Evolutionary conservation across 768 basidiomycete genomes (phyloP).

Genomic region (Lactarius indigo): DNA sequence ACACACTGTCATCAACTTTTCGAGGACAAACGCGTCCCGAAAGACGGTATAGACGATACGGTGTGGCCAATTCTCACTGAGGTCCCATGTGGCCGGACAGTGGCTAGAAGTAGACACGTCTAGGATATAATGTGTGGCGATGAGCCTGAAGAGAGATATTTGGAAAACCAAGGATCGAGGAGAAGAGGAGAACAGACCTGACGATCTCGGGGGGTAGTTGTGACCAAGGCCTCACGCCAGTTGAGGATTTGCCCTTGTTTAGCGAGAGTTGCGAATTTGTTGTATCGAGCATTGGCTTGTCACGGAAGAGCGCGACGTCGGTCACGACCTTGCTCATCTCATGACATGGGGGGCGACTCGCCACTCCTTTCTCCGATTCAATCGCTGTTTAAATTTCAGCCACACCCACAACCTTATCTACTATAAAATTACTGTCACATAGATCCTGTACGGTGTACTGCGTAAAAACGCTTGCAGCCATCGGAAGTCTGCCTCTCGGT

Average conservation of each 20-base stretch:
- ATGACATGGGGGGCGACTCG: background rate
- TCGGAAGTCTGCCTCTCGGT: constrained; percentile 24
- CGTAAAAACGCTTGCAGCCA: constrained; percentile 24
- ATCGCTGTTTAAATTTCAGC: constrained; percentile 24
- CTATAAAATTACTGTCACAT: constrained; percentile 6
- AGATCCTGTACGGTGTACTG: constrained; percentile 12
- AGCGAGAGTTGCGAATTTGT: constrained; percentile 17
- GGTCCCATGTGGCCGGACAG: constrained; percentile 47
- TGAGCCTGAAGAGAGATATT: constrained; percentile 39
- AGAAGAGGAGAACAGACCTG: constrained; percentile 36
- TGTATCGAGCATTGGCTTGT: constrained; percentile 32
- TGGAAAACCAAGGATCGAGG: background rate
- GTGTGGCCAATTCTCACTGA: constrained; percentile 54
- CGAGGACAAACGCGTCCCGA: constrained; percentile 36
- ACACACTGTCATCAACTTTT: constrained; percentile 26
- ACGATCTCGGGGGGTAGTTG: constrained; percentile 59
- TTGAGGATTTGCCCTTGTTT: constrained; percentile 51
- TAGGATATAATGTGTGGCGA: constrained; percentile 57
- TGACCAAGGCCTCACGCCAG: constrained; percentile 55
- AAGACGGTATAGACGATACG: constrained; percentile 59
- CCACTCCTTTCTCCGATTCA: constrained; percentile 7
- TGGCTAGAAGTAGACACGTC: constrained; percentile 43
- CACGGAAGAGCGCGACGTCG: constrained; percentile 27
- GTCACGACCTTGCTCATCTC: constrained; percentile 21
- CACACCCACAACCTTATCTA: constrained; percentile 14